Evolutionary conservation across 2,329 filamentous ascomycete genomes (phyloP).

Genomic region (Sporothrix inflata): DNA sequence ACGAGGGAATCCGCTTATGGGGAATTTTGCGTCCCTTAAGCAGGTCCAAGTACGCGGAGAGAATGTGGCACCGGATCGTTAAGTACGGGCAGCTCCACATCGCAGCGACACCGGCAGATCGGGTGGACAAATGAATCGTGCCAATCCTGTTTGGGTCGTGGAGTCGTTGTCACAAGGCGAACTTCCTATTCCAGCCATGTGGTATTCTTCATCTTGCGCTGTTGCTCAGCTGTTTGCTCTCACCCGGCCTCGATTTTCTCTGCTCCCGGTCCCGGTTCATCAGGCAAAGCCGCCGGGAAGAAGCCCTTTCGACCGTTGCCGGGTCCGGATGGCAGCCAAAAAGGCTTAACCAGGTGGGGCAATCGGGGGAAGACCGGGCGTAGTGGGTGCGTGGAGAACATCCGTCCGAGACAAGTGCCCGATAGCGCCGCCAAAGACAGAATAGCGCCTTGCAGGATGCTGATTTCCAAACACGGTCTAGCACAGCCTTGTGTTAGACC

Average conservation of each 20-base stretch:
- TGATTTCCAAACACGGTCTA: neutral
- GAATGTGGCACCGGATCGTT: no score
- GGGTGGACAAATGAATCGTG: neutral
- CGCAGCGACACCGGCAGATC: neutral
- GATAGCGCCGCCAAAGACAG: neutral
- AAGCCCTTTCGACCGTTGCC: neutral
- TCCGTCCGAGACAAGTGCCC: neutral
- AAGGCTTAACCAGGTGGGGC: neutral
- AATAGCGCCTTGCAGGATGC: neutral
- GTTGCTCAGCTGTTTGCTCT: neutral
- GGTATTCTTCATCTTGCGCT: neutral
- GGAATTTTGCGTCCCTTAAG: conserved; percentile 6
- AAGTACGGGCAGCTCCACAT: no score
- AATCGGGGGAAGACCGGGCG: neutral
- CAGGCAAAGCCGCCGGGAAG: neutral
- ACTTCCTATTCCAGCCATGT: neutral
- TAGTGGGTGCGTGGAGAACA: neutral
- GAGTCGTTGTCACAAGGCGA: neutral
- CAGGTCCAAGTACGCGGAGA: neutral
- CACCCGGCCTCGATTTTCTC: neutral
- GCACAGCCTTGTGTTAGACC: conserved; percentile 7
- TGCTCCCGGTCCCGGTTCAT: neutral
- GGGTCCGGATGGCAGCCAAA: conserved; percentile 1
- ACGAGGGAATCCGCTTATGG: conserved; percentile 30
- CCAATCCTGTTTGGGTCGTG: neutral